phyloP scores from a whole-genome alignment of 768 basidiomycete species.

The Boletus fagicola region DNA sequence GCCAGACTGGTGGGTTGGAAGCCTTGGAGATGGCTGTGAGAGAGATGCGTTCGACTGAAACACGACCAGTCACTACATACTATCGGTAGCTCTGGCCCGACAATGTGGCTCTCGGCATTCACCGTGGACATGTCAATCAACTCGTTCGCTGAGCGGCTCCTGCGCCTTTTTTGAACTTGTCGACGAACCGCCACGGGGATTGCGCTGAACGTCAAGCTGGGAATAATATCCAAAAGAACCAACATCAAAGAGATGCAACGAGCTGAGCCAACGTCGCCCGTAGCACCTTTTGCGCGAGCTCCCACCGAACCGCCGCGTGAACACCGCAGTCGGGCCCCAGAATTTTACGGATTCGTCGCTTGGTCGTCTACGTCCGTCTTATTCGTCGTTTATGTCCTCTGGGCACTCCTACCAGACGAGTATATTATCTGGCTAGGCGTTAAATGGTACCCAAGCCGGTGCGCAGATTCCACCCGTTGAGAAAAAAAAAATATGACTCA shows the following conservation, averaged over 20 bases:
- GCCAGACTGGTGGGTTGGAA: not conserved
- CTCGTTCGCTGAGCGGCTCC: not conserved
- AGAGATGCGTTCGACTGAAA: not conserved
- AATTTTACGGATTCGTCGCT: conserved; percentile 90
- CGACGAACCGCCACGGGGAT: conserved; percentile 20
- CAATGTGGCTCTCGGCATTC: conserved; percentile 14
- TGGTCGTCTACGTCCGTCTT: conserved; percentile 74
- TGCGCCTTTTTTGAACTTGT: not conserved
- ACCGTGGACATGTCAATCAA: not conserved
- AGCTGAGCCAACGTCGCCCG: conserved; percentile 42
- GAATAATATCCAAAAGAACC: not conserved
- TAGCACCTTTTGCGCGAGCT: conserved; percentile 43
- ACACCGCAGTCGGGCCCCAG: conserved; percentile 66
- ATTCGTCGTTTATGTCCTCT: conserved; percentile 70
- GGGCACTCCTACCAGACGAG: conserved; percentile 77
- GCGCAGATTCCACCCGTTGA: conserved; percentile 9
- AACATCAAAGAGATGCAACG: conserved; percentile 9
- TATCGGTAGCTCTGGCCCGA: conserved; percentile 1
- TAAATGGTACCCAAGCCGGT: conserved; percentile 89
- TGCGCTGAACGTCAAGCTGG: conserved; percentile 16
- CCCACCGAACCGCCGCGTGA: conserved; percentile 41
- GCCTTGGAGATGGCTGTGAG: not conserved
- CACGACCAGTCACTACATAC: not conserved
- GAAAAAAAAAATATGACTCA: not conserved
- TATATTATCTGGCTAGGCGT: conserved; percentile 66